Base-by-base conservation (phyloP, 805 yeast genomes). In the Saturnispora besseyi region DNA sequence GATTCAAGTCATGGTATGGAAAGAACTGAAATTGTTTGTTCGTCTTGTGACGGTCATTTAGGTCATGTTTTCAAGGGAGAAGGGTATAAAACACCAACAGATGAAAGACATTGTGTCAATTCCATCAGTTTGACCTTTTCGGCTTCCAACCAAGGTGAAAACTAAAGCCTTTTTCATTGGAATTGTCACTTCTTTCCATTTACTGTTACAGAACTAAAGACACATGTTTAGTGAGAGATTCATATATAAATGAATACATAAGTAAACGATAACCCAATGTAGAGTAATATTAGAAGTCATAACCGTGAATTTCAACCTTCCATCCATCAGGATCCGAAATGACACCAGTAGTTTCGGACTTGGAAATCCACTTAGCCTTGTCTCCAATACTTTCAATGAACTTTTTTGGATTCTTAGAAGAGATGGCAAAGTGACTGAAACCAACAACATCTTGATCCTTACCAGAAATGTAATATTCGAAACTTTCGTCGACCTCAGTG, bases 41-140 rank as follows among this genome's bases (percentile, higher is more conserved):
- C 82, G 11, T 74, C 76, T 8, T 93, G 99, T 65, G 96, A 88
- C 42, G 95, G 96, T 2, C 99, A 93, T 69, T 67, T 93, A 57
- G 99, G 99, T 2, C 99, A 93, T 67, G 84, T 93, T 2, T 93
- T 93, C 66, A 81, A 81, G 60, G 95, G 96, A 5, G 99, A 93
- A 69, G 98, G 98, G 2, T 91, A 77, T 72, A 61, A 67, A 4
- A 87, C 82, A 2, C 96, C 96, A 15, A 87, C 95, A 0, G 88
- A 90, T 63, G 91, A 78, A 57, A 79, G 99, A 64, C 98, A 93
- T 65, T 93, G 99, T 66, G 97, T 90, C 24, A 93, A 93, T 66
- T 84, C 96, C 45, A 72, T 87, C 26, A 79, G 88, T 50, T 70
- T 93, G 66, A 86, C 82, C 62, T 87, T 89, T 58, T 48, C 52